phyloP scores from a whole-genome alignment of 768 basidiomycete species.

The Serendipita sp. region DNA sequence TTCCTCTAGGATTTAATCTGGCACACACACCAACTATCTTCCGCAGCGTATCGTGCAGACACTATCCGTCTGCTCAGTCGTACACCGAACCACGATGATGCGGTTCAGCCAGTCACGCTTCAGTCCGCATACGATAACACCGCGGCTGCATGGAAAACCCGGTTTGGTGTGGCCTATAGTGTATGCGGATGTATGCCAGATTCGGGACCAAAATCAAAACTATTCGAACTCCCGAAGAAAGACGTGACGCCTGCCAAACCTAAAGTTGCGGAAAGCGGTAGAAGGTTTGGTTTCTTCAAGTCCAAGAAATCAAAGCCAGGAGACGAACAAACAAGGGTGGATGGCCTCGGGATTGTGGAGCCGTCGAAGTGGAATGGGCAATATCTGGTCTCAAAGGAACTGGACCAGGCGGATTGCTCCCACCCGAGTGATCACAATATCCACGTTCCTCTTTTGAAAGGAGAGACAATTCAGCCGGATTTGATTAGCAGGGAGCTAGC shows the following conservation, averaged over 20 bases:
- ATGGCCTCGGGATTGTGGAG: background rate
- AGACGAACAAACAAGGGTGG: background rate
- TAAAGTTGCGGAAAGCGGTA: background rate
- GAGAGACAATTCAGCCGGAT: background rate
- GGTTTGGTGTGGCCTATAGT: background rate
- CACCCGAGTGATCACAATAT: background rate
- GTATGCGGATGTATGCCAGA: slow-evolving; percentile 2
- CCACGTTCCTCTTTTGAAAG: too few species aligned
- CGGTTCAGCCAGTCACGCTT: background rate
- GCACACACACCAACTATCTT: slow-evolving; percentile 13
- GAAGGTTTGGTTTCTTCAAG: background rate
- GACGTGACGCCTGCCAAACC: background rate
- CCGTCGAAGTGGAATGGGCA: background rate
- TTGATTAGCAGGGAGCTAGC: background rate
- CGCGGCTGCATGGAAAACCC: background rate
- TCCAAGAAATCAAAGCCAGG: background rate
- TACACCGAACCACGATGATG: background rate
- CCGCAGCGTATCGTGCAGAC: slow-evolving; percentile 4
- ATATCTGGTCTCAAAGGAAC: background rate
- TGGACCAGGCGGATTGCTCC: background rate
- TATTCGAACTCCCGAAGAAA: background rate
- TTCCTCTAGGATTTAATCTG: slow-evolving; percentile 9
- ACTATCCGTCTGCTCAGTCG: background rate
- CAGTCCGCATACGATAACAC: background rate
- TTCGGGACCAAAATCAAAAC: background rate